Evolutionary conservation across 805 yeast genomes (phyloP).

Genomic region (baker's yeast (Saccharomyces cerevisiae)): DNA sequence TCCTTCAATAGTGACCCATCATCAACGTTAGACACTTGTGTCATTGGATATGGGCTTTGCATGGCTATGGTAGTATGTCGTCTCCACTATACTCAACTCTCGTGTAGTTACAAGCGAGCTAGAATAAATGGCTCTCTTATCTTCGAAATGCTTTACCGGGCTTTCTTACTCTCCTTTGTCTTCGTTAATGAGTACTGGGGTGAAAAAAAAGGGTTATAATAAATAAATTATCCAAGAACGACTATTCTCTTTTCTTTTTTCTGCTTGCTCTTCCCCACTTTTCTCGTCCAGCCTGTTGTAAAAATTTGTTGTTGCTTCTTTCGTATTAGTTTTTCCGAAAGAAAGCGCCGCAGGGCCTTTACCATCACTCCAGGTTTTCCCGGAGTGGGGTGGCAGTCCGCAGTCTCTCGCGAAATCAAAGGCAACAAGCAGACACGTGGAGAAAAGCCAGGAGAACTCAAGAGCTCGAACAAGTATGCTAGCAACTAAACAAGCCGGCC

Average conservation of each 20-base stretch:
- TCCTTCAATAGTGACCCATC: neutral
- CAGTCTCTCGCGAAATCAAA: neutral
- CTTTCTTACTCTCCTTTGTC: neutral
- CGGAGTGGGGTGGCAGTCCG: neutral
- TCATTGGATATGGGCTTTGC: neutral
- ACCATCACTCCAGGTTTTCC: neutral
- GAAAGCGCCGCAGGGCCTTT: neutral
- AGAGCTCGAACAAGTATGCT: neutral
- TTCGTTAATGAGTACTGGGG: neutral
- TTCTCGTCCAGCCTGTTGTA: neutral
- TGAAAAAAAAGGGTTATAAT: neutral
- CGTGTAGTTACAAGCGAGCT: neutral
- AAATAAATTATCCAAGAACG: neutral
- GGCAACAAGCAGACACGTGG: neutral
- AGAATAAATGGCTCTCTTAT: neutral
- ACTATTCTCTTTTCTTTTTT: constrained; percentile 5
- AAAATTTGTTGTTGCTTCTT: neutral
- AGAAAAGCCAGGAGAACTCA: neutral
- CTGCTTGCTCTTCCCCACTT: constrained; percentile 4
- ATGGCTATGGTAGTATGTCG: neutral
- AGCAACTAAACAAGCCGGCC: neutral
- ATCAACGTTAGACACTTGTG: neutral
- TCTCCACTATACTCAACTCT: neutral
- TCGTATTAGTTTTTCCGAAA: neutral
- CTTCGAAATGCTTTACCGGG: neutral